These are phyloP conservation scores for Phytophthora sp. DNA, from an alignment of 352 stramenopile genomes.

Conservation along the genomic window DNA sequence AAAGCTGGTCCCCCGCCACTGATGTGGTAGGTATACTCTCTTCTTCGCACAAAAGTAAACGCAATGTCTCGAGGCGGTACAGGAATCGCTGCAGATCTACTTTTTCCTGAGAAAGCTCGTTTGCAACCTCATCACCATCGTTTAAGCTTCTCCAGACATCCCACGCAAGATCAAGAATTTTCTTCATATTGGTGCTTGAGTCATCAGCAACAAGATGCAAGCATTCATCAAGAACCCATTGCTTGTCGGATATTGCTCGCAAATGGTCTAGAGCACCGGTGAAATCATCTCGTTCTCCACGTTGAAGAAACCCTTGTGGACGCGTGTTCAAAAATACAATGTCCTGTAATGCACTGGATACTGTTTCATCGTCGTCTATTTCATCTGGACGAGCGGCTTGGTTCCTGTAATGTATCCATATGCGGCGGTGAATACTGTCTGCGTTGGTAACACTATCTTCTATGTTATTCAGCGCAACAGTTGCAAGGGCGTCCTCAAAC, in stretches of 20 bases:
- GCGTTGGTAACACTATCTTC: constrained; percentile 22
- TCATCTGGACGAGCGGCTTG: constrained; percentile 9
- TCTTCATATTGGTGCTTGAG: constrained; percentile 63
- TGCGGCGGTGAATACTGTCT: constrained; percentile 53
- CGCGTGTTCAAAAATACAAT: constrained; percentile 25
- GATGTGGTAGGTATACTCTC: constrained; percentile 22
- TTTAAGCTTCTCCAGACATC: constrained; percentile 27
- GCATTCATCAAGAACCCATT: constrained; percentile 61
- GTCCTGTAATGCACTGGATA: background rate
- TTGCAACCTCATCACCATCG: constrained; percentile 1
- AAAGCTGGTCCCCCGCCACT: constrained; percentile 34
- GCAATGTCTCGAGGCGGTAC: constrained; percentile 62
- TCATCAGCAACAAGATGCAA: constrained; percentile 40
- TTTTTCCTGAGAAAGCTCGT: constrained; percentile 19
- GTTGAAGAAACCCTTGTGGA: constrained; percentile 10
- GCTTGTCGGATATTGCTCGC: constrained; percentile 43
- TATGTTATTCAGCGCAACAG: constrained; percentile 24
- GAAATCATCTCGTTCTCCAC: constrained; percentile 32
- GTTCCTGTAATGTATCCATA: constrained; percentile 56
- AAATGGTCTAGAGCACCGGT: constrained; percentile 51
- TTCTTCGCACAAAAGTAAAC: constrained; percentile 39
- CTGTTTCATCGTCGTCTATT: background rate
- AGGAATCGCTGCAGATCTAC: constrained; percentile 38
- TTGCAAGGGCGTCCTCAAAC: constrained; percentile 48
- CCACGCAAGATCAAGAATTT: constrained; percentile 54